Percentiles rank a stretch among this genome's conserved stretches.
Evolutionary conservation across 2,329 filamentous ascomycete species (phyloP).

Genomic region (Emmonsia crescens): DNA sequence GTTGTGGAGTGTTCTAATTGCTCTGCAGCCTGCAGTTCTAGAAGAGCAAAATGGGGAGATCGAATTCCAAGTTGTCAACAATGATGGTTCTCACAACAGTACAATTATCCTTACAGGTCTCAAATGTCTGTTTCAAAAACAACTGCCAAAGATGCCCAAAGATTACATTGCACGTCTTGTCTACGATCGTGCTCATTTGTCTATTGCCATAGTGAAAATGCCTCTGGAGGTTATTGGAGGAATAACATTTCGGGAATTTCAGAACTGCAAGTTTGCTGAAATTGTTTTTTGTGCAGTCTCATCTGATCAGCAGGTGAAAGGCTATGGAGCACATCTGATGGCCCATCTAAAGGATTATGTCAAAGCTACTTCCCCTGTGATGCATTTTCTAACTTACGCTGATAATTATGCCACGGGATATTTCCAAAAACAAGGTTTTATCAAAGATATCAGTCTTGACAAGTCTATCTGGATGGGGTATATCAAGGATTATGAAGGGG

Average conservation of each 20-base stretch:
- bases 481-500: constrained; percentile 89
- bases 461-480: constrained; percentile 83
- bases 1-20: constrained; percentile 13
- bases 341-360: constrained; percentile 85
- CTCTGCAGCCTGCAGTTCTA: constrained; percentile 57
- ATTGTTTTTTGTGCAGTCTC: constrained; percentile 88
- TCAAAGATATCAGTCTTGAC: constrained; percentile 82
- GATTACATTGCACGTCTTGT: constrained; percentile 85
- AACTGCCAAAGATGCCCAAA: constrained; percentile 87
- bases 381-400: constrained; percentile 87
- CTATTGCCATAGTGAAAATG: constrained; percentile 84
- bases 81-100: constrained; percentile 66
- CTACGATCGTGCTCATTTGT: constrained; percentile 79
- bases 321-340: constrained; percentile 89
- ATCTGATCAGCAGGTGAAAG: constrained; percentile 84
- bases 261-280: constrained; percentile 73
- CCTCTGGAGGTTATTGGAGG: constrained; percentile 72
- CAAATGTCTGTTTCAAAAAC: constrained; percentile 86
- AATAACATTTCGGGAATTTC: constrained; percentile 79
- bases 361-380: constrained; percentile 78
- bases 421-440: constrained; percentile 90
- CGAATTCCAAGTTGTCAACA: constrained; percentile 83
- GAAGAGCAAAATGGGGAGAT: constrained; percentile 82
- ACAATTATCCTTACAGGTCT: constrained; percentile 75
- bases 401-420: constrained; percentile 90